These are phyloP conservation scores for Lichtheimia ornata DNA, from an alignment of 371 early-diverging fungal species.

Conservation along the genomic window DNA sequence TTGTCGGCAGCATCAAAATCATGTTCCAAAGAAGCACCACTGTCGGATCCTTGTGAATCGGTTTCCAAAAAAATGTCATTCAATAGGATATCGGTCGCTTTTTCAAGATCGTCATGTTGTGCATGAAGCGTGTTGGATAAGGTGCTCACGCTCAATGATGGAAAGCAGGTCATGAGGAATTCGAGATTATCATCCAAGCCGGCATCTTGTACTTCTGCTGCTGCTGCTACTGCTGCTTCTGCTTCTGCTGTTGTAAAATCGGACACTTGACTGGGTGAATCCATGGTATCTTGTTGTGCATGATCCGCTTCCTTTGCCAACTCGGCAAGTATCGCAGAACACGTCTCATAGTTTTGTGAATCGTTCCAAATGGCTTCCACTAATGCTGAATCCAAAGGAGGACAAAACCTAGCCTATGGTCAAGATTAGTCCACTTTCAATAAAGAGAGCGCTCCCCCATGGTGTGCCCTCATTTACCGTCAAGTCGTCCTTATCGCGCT, in stretches of 20 bases:
- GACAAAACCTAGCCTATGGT: conserved; percentile 21
- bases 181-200: conserved; percentile 19
- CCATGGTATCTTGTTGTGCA: neutral
- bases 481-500: conserved; percentile 8
- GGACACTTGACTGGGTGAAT: neutral
- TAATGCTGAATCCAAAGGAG: conserved; percentile 22
- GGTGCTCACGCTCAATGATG: conserved; percentile 16
- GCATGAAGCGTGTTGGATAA: conserved; percentile 19
- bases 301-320: conserved; percentile 20
- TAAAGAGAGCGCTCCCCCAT: neutral
- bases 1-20: neutral
- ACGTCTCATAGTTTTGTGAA: conserved; percentile 9
- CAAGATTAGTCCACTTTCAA: neutral
- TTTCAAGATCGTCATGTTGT: conserved; percentile 37
- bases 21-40: no score
- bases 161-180: conserved; percentile 42
- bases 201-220: neutral
- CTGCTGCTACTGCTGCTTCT: neutral
- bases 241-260: neutral
- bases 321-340: conserved; percentile 15
- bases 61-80: conserved; percentile 26
- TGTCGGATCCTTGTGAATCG: neutral
- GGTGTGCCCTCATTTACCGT: neutral
- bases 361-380: conserved; percentile 25
- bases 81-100: conserved; percentile 39